These are phyloP conservation scores for Volvox reticuliferus DNA, from an alignment of 139 green algal species.

Conservation along the genomic window DNA sequence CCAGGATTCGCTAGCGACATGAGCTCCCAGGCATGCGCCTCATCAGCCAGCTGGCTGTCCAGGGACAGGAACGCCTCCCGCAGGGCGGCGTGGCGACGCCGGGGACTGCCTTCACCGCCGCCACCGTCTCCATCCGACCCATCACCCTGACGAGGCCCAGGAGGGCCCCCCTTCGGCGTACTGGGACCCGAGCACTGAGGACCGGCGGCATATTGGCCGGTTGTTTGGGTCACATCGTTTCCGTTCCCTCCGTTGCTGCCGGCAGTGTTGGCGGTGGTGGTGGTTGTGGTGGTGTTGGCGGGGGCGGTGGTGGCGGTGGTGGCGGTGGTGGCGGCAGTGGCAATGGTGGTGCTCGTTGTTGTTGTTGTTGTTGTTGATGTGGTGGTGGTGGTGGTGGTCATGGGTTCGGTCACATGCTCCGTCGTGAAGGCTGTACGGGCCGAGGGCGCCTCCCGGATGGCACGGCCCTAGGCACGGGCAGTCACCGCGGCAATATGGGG, in stretches of 20 bases:
- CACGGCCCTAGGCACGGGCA: neutral
- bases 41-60: conserved; percentile 10
- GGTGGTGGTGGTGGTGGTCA: neutral
- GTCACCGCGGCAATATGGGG: too few relatives aligned
- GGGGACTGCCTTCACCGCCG: neutral
- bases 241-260: too few relatives aligned
- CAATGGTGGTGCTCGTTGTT: neutral
- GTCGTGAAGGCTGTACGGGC: neutral
- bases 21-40: neutral
- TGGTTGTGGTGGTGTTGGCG: neutral
- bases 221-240: too few relatives aligned
- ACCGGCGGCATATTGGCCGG: too few relatives aligned
- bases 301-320: neutral
- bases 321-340: neutral
- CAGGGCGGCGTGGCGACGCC: neutral
- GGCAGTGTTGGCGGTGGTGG: neutral
- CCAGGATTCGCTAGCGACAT: conserved; percentile 35
- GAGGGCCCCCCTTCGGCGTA: too few relatives aligned
- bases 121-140: too few relatives aligned
- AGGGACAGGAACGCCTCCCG: conserved; percentile 26
- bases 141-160: too few relatives aligned
- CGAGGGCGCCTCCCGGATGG: conserved; percentile 13
- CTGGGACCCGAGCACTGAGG: too few relatives aligned
- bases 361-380: neutral
- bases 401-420: neutral